These are phyloP conservation scores for Calonectria naviculata DNA, from an alignment of 2,329 filamentous ascomycete genomes.

Conservation along the genomic window DNA sequence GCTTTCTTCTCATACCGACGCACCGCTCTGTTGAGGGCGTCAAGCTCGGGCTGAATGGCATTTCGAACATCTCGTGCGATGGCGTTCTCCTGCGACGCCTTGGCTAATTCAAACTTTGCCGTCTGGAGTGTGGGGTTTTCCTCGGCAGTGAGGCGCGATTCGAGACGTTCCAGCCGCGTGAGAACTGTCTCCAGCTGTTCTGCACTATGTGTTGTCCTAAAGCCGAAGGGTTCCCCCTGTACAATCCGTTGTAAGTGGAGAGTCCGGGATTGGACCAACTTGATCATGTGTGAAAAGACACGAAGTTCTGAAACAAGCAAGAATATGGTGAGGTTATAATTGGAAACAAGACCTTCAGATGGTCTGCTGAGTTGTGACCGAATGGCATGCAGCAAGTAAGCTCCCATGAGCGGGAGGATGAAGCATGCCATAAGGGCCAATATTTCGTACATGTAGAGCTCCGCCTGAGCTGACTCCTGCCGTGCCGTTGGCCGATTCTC, in stretches of 20 bases:
- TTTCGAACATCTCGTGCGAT: conserved; percentile 70
- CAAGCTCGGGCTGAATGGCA: conserved; percentile 81
- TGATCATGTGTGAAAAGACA: conserved; percentile 84
- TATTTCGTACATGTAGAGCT: conserved; percentile 81
- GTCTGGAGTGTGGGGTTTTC: conserved; percentile 40
- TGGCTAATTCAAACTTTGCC: conserved; percentile 45
- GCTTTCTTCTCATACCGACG: conserved; percentile 92
- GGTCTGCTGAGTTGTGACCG: conserved; percentile 83
- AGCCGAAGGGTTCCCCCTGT: conserved; percentile 58
- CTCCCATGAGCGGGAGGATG: conserved; percentile 79
- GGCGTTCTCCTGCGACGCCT: conserved; percentile 54
- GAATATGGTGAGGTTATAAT: conserved; percentile 94
- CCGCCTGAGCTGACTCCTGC: conserved; percentile 60
- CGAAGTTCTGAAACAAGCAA: conserved; percentile 87
- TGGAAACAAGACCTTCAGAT: conserved; percentile 87
- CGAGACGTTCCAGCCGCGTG: conserved; percentile 76
- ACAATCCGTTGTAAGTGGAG: conserved; percentile 84
- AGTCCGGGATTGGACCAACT: conserved; percentile 82
- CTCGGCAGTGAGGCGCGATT: conserved; percentile 58
- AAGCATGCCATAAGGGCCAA: conserved; percentile 84
- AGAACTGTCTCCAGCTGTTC: conserved; percentile 67
- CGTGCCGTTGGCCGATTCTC: conserved; percentile 29
- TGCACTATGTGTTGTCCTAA: conserved; percentile 42
- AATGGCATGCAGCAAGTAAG: conserved; percentile 85
- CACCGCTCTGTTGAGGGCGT: conserved; percentile 88